Conservation (phyloP, 345 rosid genomes). For the Cardamine resedifolia region DNA sequence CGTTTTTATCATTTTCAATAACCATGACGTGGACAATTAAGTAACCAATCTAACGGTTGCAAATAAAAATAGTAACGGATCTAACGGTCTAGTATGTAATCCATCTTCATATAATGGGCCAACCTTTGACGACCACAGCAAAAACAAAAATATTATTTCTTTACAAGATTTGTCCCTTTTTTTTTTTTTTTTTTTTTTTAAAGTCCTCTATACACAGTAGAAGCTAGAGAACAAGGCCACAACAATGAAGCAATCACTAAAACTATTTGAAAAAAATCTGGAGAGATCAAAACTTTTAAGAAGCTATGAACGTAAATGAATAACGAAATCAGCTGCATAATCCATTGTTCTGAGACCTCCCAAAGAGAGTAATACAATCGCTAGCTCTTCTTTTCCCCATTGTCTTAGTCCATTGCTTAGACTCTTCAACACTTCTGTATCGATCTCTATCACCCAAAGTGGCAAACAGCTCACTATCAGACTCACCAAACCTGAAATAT, state of each 20-base stretch:
- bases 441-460: conserved; percentile 78
- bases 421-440: conserved; percentile 71
- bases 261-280: conserved; percentile 15
- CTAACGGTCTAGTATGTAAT: conserved; percentile 3
- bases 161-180: conserved; percentile 21
- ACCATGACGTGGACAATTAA: not conserved
- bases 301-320: conserved; percentile 32
- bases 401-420: conserved; percentile 73
- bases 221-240: conserved; percentile 15
- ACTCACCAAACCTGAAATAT: conserved; percentile 70
- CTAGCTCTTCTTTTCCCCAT: conserved; percentile 80
- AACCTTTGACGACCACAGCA: not conserved
- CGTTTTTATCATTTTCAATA: not conserved
- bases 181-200: not conserved
- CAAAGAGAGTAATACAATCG: conserved; percentile 63
- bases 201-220: conserved; percentile 14
- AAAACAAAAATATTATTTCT: conserved; percentile 14
- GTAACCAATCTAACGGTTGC: not conserved
- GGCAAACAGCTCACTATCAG: conserved; percentile 83
- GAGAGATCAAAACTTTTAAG: conserved; percentile 18
- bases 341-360: conserved; percentile 84
- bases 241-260: not conserved
- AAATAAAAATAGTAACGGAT: not conserved
- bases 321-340: conserved; percentile 67
- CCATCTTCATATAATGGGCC: not conserved